phyloP scores from a whole-genome alignment of 306 rosid genomes.

The Vigna nakashimae region DNA sequence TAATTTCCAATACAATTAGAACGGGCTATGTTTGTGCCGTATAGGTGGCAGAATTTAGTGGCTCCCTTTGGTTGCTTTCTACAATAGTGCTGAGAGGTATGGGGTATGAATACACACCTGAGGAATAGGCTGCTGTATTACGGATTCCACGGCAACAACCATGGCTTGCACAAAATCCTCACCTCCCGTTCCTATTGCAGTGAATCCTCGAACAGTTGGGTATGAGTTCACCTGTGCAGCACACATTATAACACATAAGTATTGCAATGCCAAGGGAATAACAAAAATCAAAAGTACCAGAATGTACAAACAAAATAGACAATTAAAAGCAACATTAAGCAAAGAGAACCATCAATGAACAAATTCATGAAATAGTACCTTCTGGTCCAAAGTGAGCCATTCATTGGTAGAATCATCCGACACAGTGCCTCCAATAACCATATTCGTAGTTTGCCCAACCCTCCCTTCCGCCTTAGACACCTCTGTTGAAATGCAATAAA shows the following conservation, averaged over 20 bases:
- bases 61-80: no score
- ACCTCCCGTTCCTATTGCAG: slow-evolving; percentile 96
- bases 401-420: slow-evolving; percentile 86
- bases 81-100: not conserved
- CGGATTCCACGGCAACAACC: slow-evolving; percentile 94
- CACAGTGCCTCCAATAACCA: slow-evolving; percentile 97
- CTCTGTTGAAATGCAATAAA: slow-evolving; percentile 62
- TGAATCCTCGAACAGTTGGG: slow-evolving; percentile 90
- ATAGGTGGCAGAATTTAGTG: not conserved
- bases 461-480: slow-evolving; percentile 97
- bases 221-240: slow-evolving; percentile 80
- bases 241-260: not conserved
- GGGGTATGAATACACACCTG: slow-evolving; percentile 53
- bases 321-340: not conserved
- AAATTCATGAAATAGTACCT: slow-evolving; percentile 57
- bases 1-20: not conserved
- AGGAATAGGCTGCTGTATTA: slow-evolving; percentile 80
- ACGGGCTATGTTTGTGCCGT: not conserved
- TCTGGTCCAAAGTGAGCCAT: slow-evolving; percentile 93
- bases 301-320: slow-evolving; percentile 4
- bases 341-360: slow-evolving; percentile 9
- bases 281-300: not conserved
- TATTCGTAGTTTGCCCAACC: slow-evolving; percentile 94
- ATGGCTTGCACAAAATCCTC: slow-evolving; percentile 92
- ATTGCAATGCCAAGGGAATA: not conserved